Evolutionary conservation across 208 protist species (phyloP).

Genomic region (Phytomonas serpens): DNA sequence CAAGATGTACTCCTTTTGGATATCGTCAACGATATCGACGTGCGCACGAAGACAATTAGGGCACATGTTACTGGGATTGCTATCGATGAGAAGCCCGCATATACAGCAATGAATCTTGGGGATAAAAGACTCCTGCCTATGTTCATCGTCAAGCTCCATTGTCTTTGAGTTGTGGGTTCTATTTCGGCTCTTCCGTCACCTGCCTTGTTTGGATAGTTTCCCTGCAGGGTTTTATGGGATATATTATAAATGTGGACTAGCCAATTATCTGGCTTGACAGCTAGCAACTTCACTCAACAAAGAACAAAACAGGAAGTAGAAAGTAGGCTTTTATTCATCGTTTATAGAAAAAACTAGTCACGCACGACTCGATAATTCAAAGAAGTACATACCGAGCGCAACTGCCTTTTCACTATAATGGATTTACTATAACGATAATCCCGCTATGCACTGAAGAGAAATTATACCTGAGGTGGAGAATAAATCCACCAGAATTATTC

Average conservation of each 20-base stretch:
- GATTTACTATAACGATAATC: not conserved
- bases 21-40: conserved; percentile 98
- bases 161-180: conserved; percentile 3
- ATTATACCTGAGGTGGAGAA: not conserved
- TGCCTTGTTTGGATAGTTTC: not conserved
- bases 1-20: conserved; percentile 95
- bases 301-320: not conserved
- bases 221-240: not conserved
- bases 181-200: not conserved
- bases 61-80: conserved; percentile 99
- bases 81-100: conserved; percentile 93
- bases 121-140: conserved; percentile 36
- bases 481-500: not conserved
- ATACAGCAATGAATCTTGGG: conserved; percentile 94
- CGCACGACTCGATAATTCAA: not conserved
- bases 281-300: not conserved
- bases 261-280: not conserved
- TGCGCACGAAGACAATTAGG: conserved; percentile 94
- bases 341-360: conserved; percentile 3
- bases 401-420: not conserved
- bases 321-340: not conserved
- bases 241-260: not conserved
- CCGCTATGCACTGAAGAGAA: not conserved
- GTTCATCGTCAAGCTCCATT: conserved; percentile 31
- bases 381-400: not conserved